These are phyloP conservation scores for Penicillium goetzii DNA, from an alignment of 495 filamentous ascomycete genomes.

Conservation along the genomic window DNA sequence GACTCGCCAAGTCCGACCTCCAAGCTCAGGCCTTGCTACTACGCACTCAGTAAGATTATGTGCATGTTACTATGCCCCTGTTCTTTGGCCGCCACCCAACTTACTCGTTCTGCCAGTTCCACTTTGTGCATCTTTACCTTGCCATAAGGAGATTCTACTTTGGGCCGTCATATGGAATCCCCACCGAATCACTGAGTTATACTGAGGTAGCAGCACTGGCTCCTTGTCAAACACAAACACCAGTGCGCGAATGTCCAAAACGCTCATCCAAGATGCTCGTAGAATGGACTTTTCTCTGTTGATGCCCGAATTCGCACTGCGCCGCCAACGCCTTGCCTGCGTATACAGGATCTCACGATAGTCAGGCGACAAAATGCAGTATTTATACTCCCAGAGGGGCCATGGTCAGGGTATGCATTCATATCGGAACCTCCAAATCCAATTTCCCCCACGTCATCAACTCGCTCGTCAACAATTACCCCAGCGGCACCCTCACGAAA, in stretches of 20 bases:
- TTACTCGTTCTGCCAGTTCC: conserved; percentile 2
- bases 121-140: conserved; percentile 17
- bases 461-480: neutral
- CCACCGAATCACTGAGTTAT: conserved; percentile 14
- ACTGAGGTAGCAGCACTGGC: conserved; percentile 9
- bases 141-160: conserved; percentile 15
- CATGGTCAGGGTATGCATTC: conserved; percentile 5
- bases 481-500: neutral
- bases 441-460: neutral
- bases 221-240: too few species aligned
- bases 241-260: neutral
- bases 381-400: neutral
- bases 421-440: neutral
- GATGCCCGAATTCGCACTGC: conserved; percentile 12
- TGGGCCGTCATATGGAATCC: conserved; percentile 16
- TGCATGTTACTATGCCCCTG: neutral
- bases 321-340: conserved; percentile 8
- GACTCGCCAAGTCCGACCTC: conserved; percentile 1
- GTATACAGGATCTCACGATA: conserved; percentile 13
- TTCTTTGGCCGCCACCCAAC: neutral
- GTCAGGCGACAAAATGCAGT: conserved; percentile 3
- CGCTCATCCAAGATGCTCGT: neutral
- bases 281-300: conserved; percentile 1
- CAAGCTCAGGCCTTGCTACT: conserved; percentile 8
- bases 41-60: neutral